phyloP scores from a whole-genome alignment of 306 rosid genomes.

The Cucurbita maxima region DNA sequence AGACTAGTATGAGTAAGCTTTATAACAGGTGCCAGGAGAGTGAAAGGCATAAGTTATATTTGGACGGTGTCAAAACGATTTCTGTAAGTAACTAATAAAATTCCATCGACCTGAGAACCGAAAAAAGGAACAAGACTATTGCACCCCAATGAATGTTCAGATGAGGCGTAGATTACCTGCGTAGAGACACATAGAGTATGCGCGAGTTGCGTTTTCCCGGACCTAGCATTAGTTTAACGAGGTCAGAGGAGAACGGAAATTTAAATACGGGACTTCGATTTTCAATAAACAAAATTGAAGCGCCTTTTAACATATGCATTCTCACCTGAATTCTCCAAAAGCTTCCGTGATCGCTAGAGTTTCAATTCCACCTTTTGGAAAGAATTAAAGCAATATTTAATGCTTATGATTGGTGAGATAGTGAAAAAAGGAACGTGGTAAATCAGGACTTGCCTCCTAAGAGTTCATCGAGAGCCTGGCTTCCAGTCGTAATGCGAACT shows the following conservation, averaged over 20 bases:
- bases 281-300: neutral
- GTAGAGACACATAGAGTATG: conserved; percentile 94
- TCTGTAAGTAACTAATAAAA: neutral
- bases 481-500: conserved; percentile 77
- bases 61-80: neutral
- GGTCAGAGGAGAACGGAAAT: neutral
- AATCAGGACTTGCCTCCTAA: conserved; percentile 55
- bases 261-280: neutral
- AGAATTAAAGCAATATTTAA: neutral
- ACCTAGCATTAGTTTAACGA: conserved; percentile 25
- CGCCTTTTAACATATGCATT: neutral
- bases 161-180: conserved; percentile 38
- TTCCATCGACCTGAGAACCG: neutral
- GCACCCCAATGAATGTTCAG: neutral
- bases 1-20: neutral
- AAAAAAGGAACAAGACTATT: neutral
- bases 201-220: conserved; percentile 94
- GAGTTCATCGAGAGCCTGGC: conserved; percentile 91
- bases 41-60: neutral
- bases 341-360: conserved; percentile 87
- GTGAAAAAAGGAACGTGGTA: neutral
- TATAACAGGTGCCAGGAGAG: neutral
- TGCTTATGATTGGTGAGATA: neutral
- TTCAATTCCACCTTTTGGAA: conserved; percentile 67
- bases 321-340: conserved; percentile 89